Conservation (phyloP, 2,329 filamentous ascomycete genomes). For the Byssoonygena ceratinophila region DNA sequence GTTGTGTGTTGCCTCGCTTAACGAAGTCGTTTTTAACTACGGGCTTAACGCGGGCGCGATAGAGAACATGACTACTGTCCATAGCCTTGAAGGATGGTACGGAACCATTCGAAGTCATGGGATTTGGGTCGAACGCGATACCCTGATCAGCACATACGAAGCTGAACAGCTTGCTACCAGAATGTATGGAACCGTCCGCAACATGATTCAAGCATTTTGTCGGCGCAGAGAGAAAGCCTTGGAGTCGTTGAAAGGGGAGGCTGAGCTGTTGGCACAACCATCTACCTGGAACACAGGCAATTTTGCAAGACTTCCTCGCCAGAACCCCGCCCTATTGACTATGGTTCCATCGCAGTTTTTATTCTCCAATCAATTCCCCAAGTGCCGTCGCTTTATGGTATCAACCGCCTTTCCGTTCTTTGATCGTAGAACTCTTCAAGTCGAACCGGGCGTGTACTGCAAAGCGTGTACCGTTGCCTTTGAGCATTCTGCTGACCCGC, state of each 20-base stretch:
- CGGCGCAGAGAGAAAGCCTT: background rate
- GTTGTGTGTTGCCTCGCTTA: background rate
- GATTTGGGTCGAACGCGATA: background rate
- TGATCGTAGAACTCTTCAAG: background rate
- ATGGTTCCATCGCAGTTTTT: background rate
- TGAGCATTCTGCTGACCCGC: background rate
- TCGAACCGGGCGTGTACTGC: background rate
- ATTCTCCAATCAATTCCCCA: background rate
- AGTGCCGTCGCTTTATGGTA: background rate
- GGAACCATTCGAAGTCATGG: background rate
- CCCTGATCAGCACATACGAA: background rate
- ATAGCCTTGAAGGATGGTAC: background rate
- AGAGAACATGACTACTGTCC: background rate
- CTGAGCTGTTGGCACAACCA: no score
- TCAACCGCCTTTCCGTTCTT: background rate
- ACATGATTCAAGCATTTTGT: background rate
- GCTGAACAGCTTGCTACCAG: background rate
- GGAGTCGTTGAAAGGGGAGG: no score
- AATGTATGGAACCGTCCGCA: background rate
- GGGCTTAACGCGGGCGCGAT: background rate
- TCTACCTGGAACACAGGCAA: background rate
- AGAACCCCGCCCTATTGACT: background rate
- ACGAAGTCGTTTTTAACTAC: background rate
- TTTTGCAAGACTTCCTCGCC: background rate
- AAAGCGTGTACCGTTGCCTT: background rate